phyloP scores from a whole-genome alignment of 148 eudicot species.

The Heliamphora exappendiculata region DNA sequence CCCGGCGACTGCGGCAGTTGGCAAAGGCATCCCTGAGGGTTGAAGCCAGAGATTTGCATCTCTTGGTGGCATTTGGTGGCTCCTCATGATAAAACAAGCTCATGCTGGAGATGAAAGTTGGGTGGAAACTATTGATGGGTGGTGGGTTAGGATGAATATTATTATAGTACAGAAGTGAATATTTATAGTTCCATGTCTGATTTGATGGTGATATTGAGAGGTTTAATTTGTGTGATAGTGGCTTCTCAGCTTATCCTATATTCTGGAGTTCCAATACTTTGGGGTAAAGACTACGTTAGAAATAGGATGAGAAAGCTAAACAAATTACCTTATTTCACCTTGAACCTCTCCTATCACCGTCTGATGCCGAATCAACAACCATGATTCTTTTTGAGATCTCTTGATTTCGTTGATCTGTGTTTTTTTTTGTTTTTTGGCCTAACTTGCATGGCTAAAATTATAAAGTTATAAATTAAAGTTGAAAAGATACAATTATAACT shows the following conservation, averaged over 20 bases:
- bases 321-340: not conserved
- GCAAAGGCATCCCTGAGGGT: slow-evolving; percentile 49
- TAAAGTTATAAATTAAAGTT: too few species aligned
- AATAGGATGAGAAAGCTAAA: not conserved
- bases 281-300: slow-evolving; percentile 23
- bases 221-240: slow-evolving; percentile 18
- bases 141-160: not conserved
- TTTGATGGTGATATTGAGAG: slow-evolving; percentile 8
- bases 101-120: slow-evolving; percentile 19
- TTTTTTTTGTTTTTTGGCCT: not conserved
- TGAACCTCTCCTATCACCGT: not conserved
- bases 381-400: not conserved
- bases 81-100: slow-evolving; percentile 30
- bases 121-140: slow-evolving; percentile 1
- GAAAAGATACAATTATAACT: too few species aligned
- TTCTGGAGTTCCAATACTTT: slow-evolving; percentile 8
- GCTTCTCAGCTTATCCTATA: slow-evolving; percentile 19
- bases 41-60: slow-evolving; percentile 42
- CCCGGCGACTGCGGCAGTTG: slow-evolving; percentile 37
- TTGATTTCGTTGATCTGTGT: not conserved
- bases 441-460: too few species aligned
- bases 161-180: slow-evolving; percentile 4
- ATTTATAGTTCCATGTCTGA: slow-evolving; percentile 10
- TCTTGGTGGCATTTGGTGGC: slow-evolving; percentile 33
- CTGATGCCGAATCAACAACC: not conserved